These are phyloP conservation scores for Ulvella scutata DNA, from an alignment of 139 green algal species.

Conservation along the genomic window DNA sequence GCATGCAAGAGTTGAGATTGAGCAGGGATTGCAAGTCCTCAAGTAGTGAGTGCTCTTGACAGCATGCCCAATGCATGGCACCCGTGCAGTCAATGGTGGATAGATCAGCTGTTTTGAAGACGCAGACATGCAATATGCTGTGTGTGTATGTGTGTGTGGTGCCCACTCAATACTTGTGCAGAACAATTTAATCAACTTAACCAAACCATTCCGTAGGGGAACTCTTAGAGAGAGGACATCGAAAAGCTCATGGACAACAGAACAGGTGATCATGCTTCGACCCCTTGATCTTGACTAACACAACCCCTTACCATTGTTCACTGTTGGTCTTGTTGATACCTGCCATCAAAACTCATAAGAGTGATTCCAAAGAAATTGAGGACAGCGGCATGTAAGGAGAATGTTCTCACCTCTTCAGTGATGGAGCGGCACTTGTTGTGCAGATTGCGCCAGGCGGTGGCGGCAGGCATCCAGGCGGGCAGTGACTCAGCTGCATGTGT, in stretches of 20 bases:
- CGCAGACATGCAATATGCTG: not conserved
- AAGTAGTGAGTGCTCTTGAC: not conserved
- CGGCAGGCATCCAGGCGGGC: not conserved
- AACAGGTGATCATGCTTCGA: not conserved
- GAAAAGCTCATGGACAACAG: not conserved
- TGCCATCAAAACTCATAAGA: too few species aligned
- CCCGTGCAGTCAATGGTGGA: not conserved
- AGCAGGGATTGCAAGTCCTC: not conserved
- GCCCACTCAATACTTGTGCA: not conserved
- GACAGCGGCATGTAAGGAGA: not conserved
- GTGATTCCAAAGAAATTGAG: not conserved
- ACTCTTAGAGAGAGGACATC: too few species aligned
- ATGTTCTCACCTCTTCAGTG: not conserved
- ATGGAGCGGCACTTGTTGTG: not conserved
- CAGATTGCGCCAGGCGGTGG: not conserved
- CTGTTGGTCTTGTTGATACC: not conserved
- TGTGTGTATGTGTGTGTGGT: not conserved
- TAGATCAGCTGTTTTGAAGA: not conserved
- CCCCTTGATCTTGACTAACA: not conserved
- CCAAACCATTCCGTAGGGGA: too few species aligned
- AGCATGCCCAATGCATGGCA: not conserved
- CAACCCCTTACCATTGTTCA: not conserved
- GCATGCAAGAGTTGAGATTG: not conserved
- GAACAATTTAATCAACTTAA: too few species aligned
- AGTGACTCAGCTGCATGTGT: not conserved